Conservation (phyloP, 495 filamentous ascomycete genomes). For the Penicillium flavigenum region DNA sequence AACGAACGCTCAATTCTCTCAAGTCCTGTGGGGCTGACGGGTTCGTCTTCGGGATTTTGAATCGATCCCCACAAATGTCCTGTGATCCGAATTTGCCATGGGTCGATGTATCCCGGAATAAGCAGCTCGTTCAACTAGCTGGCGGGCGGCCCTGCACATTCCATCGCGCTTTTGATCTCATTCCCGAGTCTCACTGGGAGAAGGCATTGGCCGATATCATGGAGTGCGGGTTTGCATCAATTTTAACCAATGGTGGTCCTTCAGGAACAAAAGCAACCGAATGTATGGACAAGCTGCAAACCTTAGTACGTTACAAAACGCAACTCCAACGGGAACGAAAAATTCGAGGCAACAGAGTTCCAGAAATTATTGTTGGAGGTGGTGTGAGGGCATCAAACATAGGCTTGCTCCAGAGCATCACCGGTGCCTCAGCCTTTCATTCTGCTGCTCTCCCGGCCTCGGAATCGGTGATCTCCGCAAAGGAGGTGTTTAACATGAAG, state of each 20-base stretch:
- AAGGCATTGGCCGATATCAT: slow-evolving; percentile 34
- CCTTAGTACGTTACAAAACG: neutral
- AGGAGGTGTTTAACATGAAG: slow-evolving; percentile 8
- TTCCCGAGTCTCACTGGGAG: slow-evolving; percentile 30
- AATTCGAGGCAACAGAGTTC: neutral
- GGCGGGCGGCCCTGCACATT: slow-evolving; percentile 50
- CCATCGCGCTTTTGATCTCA: slow-evolving; percentile 52
- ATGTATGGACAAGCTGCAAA: slow-evolving; percentile 18
- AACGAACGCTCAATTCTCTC: slow-evolving; percentile 32
- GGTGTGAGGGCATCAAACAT: slow-evolving; percentile 43
- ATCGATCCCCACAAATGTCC: slow-evolving; percentile 4
- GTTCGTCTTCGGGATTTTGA: slow-evolving; percentile 52
- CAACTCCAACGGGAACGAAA: neutral
- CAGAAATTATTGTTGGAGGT: slow-evolving; percentile 38
- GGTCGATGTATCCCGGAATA: slow-evolving; percentile 40
- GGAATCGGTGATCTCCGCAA: neutral
- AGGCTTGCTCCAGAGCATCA: slow-evolving; percentile 23
- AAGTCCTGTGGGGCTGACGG: slow-evolving; percentile 41
- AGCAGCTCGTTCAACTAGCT: slow-evolving; percentile 40
- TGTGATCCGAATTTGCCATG: neutral
- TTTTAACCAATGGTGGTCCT: slow-evolving; percentile 50
- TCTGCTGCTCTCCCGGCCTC: slow-evolving; percentile 33
- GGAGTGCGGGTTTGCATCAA: slow-evolving; percentile 42
- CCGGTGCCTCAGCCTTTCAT: slow-evolving; percentile 37
- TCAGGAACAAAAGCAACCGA: slow-evolving; percentile 22